A percentile compares a stretch with the other conserved stretches of the same genome.
Evolutionary conservation across 2,329 filamentous ascomycete genomes (phyloP).

Genomic region (Blastomyces silverae): DNA sequence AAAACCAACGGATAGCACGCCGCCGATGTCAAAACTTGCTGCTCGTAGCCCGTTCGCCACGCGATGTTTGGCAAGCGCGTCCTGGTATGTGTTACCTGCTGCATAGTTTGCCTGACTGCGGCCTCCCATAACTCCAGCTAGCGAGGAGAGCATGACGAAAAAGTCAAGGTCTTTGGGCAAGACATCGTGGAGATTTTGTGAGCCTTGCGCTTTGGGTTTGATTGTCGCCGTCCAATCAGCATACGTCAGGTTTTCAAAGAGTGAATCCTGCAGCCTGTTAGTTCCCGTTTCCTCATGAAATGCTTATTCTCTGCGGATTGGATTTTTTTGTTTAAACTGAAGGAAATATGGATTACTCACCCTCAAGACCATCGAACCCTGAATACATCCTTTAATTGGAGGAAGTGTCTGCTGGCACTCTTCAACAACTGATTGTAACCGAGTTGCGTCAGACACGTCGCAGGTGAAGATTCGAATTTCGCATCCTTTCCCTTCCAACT

Average conservation of each 20-base stretch:
- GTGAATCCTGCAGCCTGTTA: conserved; percentile 21
- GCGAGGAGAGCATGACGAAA: conserved; percentile 40
- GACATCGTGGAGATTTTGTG: conserved; percentile 32
- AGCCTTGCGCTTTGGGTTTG: conserved; percentile 38
- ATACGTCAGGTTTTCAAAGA: conserved; percentile 39
- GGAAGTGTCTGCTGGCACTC: conserved; percentile 22
- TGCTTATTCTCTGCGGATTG: not conserved
- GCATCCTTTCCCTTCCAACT: conserved; percentile 21
- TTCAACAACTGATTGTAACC: conserved; percentile 19
- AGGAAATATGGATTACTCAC: conserved; percentile 15
- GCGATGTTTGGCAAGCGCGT: conserved; percentile 32
- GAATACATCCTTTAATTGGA: conserved; percentile 31
- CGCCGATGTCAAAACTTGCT: conserved; percentile 29
- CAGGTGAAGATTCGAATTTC: conserved; percentile 22
- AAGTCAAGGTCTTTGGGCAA: conserved; percentile 35
- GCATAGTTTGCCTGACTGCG: conserved; percentile 43
- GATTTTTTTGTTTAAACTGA: not conserved
- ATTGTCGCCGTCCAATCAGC: conserved; percentile 35
- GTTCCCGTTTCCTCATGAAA: not conserved
- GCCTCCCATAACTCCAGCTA: conserved; percentile 42
- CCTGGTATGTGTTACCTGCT: conserved; percentile 37
- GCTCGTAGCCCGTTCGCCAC: conserved; percentile 22
- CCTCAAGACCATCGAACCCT: conserved; percentile 29
- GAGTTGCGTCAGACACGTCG: conserved; percentile 24
- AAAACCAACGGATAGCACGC: conserved; percentile 32